phyloP scores from a whole-genome alignment of 768 basidiomycete genomes.

The Calocybe indica region DNA sequence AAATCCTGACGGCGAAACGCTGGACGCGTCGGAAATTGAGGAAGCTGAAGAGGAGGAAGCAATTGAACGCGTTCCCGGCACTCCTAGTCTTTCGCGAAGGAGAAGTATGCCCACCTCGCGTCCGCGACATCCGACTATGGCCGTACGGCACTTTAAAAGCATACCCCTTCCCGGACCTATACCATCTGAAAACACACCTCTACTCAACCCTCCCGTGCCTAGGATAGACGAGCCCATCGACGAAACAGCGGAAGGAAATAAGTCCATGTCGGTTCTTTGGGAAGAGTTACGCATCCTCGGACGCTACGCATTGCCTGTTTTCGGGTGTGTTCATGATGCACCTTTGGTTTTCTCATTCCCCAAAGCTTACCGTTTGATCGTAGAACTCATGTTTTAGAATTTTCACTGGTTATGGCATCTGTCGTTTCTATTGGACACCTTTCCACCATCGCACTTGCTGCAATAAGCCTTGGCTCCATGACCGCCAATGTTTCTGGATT shows the following conservation, averaged over 20 bases:
- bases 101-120: conserved; percentile 6
- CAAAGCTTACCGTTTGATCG: not conserved
- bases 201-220: conserved; percentile 49
- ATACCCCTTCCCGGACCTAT: conserved; percentile 9
- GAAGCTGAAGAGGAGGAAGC: not conserved
- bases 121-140: conserved; percentile 8
- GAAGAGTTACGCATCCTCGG: conserved; percentile 57
- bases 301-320: conserved; percentile 66
- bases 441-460: conserved; percentile 85
- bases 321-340: conserved; percentile 42
- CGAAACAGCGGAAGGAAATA: conserved; percentile 21
- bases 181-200: conserved; percentile 49
- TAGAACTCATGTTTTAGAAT: conserved; percentile 80
- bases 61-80: not conserved
- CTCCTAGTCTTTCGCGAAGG: conserved; percentile 2
- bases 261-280: conserved; percentile 29
- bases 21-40: conserved; percentile 13
- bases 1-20: conserved; percentile 14
- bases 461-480: conserved; percentile 70
- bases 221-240: conserved; percentile 48
- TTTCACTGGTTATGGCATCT: conserved; percentile 76
- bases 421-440: conserved; percentile 89
- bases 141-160: not conserved
- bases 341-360: not conserved
- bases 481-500: conserved; percentile 70